Conservation (phyloP, 352 stramenopile genomes). For the Blastocystis sp. region DNA sequence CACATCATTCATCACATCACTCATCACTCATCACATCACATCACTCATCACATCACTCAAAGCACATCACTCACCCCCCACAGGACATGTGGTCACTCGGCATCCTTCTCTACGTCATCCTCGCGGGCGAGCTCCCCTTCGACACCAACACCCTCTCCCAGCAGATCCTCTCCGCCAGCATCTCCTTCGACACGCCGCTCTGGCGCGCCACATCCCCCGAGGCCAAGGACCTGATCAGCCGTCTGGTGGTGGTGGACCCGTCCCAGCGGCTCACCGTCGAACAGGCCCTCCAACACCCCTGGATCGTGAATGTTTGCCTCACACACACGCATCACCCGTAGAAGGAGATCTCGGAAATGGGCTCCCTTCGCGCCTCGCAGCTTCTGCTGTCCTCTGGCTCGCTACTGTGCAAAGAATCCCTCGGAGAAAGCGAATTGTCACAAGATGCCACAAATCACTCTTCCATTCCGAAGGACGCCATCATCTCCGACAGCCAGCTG, state of each 20-base stretch:
- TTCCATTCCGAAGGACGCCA: neutral
- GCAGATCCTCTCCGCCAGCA: constrained; percentile 16
- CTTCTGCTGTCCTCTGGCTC: neutral
- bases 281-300: constrained; percentile 79
- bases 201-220: constrained; percentile 59
- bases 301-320: constrained; percentile 72
- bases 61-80: neutral
- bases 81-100: constrained; percentile 88
- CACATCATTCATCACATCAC: too few species aligned
- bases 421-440: neutral
- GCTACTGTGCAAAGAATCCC: neutral
- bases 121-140: constrained; percentile 75
- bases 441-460: neutral
- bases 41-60: neutral
- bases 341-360: neutral
- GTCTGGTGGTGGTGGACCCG: constrained; percentile 78
- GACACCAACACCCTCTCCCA: neutral
- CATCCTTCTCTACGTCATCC: constrained; percentile 89
- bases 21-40: too few species aligned
- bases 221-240: constrained; percentile 77
- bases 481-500: constrained; percentile 31
- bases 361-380: neutral
- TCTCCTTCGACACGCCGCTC: constrained; percentile 15
- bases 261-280: constrained; percentile 76
- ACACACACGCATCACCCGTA: neutral